Percentiles rank a stretch among this genome's conserved stretches.
Evolutionary conservation across 1,284 basidiomycete genomes (phyloP).

Genomic region (Veloboletus limbatus): DNA sequence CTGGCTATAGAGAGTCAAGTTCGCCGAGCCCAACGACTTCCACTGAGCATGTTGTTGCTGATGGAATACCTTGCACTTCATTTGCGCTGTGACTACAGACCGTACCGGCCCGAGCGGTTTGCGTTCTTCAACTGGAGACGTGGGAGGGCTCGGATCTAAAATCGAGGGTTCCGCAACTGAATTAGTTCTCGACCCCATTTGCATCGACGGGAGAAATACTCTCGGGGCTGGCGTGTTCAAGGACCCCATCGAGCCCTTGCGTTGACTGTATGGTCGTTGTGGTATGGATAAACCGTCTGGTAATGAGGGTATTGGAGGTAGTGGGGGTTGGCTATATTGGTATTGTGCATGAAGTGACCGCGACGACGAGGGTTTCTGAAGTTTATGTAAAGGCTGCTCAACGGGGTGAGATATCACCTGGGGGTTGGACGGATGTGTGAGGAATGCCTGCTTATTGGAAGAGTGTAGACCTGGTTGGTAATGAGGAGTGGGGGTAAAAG

Average conservation of each 20-base stretch:
- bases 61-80: conserved; percentile 98
- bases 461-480: conserved; percentile 5
- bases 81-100: conserved; percentile 80
- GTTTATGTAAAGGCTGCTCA: conserved; percentile 36
- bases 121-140: conserved; percentile 65
- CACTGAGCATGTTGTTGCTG: conserved; percentile 96
- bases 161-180: conserved; percentile 53
- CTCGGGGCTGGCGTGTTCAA: conserved; percentile 50
- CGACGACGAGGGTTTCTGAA: conserved; percentile 60
- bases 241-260: conserved; percentile 20
- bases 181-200: conserved; percentile 48
- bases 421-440: conserved; percentile 8
- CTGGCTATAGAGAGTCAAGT: conserved; percentile 84
- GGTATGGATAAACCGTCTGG: conserved; percentile 39
- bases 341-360: conserved; percentile 58
- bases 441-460: conserved; percentile 10
- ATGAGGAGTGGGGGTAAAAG: conserved; percentile 2
- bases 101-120: conserved; percentile 63
- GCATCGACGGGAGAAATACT: conserved; percentile 60
- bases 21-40: conserved; percentile 91
- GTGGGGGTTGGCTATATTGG: conserved; percentile 37
- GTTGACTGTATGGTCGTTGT: conserved; percentile 23
- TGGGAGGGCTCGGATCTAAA: conserved; percentile 72
- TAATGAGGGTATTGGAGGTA: conserved; percentile 50
- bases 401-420: conserved; percentile 7